phyloP scores from a whole-genome alignment of 208 protist species.

The Trypanosoma scelopori region DNA sequence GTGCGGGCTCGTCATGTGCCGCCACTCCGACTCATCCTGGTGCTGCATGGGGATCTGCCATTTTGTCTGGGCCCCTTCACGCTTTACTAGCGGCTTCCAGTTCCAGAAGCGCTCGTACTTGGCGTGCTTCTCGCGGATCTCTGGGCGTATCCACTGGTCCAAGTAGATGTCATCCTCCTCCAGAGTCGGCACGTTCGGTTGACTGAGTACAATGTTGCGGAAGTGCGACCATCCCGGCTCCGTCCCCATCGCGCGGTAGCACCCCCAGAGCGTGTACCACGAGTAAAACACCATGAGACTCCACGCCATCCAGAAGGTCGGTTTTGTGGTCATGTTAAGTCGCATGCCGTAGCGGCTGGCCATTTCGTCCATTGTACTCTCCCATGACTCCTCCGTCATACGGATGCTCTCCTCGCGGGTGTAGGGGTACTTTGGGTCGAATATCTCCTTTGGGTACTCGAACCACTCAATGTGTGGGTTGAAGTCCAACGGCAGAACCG shows the following conservation, averaged over 20 bases:
- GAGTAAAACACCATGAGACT: constrained; percentile 79
- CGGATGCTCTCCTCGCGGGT: constrained; percentile 89
- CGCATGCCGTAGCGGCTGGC: constrained; percentile 86
- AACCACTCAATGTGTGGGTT: constrained; percentile 93
- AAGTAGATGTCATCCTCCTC: constrained; percentile 91
- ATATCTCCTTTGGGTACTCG: constrained; percentile 90
- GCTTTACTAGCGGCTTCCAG: constrained; percentile 88
- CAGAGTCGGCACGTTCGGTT: constrained; percentile 73
- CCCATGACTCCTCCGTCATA: constrained; percentile 88
- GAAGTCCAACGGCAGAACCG: constrained; percentile 88
- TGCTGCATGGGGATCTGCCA: constrained; percentile 81
- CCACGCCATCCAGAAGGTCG: constrained; percentile 89
- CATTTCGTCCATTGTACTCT: constrained; percentile 91
- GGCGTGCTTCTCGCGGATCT: constrained; percentile 81
- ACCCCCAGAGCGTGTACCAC: constrained; percentile 89
- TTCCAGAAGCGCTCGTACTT: constrained; percentile 86
- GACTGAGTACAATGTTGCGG: constrained; percentile 60
- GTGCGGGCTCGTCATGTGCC: constrained; percentile 83
- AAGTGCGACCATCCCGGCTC: constrained; percentile 87
- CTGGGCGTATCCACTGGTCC: constrained; percentile 87
- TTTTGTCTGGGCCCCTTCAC: constrained; percentile 73
- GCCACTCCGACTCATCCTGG: constrained; percentile 84
- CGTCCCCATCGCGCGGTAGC: constrained; percentile 84
- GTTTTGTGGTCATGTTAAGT: constrained; percentile 83
- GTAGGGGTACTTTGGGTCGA: constrained; percentile 89